Conservation (phyloP, 257 asterid species). For the Scutellaria minor region DNA sequence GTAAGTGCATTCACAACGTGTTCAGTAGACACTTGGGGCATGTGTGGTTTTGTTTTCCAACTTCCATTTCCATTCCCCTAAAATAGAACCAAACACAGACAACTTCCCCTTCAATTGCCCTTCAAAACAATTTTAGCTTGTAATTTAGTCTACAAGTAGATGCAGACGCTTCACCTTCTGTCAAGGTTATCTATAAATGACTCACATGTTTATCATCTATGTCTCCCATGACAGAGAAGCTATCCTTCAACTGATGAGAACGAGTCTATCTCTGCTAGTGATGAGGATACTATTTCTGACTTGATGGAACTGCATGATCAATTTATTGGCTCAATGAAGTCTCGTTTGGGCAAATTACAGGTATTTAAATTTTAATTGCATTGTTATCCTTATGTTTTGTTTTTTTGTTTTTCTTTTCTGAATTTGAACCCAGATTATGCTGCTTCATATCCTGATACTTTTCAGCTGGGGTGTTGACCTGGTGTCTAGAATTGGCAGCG, state of each 20-base stretch:
- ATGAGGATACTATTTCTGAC: constrained; percentile 78
- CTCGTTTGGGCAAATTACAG: constrained; percentile 91
- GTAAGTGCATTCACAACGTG: constrained; percentile 42
- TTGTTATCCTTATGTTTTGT: constrained; percentile 9
- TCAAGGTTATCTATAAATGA: constrained; percentile 15
- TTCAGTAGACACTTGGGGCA: constrained; percentile 32
- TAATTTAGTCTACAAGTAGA: constrained; percentile 26
- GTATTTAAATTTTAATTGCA: constrained; percentile 41
- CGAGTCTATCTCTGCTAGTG: constrained; percentile 63
- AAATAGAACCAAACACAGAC: not conserved
- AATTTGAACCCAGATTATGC: constrained; percentile 29
- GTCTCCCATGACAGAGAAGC: constrained; percentile 54
- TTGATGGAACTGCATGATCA: constrained; percentile 78
- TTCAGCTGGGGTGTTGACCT: constrained; percentile 20
- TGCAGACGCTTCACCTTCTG: constrained; percentile 22
- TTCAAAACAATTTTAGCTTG: constrained; percentile 13
- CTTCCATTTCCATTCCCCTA: constrained; percentile 25
- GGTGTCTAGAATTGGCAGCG: not conserved
- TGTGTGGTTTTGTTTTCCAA: constrained; percentile 13
- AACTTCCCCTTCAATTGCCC: not conserved
- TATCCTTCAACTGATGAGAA: constrained; percentile 52
- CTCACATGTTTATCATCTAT: constrained; percentile 29
- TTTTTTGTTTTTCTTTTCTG: not conserved
- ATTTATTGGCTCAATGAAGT: constrained; percentile 82
- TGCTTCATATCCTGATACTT: constrained; percentile 13